Base-by-base conservation (phyloP, 1,284 basidiomycete genomes). In the Cystodermella granulosa region DNA sequence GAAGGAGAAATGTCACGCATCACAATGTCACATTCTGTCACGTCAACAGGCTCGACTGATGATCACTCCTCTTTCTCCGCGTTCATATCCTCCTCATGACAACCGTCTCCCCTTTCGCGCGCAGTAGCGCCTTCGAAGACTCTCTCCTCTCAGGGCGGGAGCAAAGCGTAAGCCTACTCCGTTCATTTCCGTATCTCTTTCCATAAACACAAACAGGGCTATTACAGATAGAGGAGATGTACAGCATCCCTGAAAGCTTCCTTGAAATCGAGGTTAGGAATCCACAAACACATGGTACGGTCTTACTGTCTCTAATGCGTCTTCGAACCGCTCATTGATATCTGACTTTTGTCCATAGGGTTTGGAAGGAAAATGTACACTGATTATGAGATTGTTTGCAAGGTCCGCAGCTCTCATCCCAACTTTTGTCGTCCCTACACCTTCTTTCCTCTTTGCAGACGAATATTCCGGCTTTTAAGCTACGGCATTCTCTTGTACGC, bases 311-410 rank as follows among this genome's bases (percentile, higher is more conserved):
- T 37, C 23, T 16, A n/a, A 23, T 22, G 7, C 16, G 34, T 34
- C 7, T 37, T 13, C 14, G n/a, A 39, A 38, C 24, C 20, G 35
- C n/a, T n/a, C n/a, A n/a, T 31, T 31, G 26, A 31, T 24, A 45
- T 38, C 23, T 37, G 46, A 49, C 28, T 56, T 34, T 52, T 21
- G 7, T 47, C 3, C 17, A 4, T 58, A 93, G 91, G 91, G 28
- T 91, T 92, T 60, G 92, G 93, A 26, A 76, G 95, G 57, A 97
- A 97, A 77, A 96, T 95, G 92, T 98, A 91, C 68, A 99, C 95
- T 39, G 94, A 98, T 76, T 98, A 98, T 63, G 95, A 99, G 72
- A 87, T 99, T 54, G 87, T 97, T 43, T 97, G 93, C 77, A 91
- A 93, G 81, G 93, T 90, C 52, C 49, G 78, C 35, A 35, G 31